A percentile compares a stretch with the other conserved stretches of the same genome.
Evolutionary conservation across 495 filamentous ascomycete genomes (phyloP).

Genomic region (Neurospora sublineolata): DNA sequence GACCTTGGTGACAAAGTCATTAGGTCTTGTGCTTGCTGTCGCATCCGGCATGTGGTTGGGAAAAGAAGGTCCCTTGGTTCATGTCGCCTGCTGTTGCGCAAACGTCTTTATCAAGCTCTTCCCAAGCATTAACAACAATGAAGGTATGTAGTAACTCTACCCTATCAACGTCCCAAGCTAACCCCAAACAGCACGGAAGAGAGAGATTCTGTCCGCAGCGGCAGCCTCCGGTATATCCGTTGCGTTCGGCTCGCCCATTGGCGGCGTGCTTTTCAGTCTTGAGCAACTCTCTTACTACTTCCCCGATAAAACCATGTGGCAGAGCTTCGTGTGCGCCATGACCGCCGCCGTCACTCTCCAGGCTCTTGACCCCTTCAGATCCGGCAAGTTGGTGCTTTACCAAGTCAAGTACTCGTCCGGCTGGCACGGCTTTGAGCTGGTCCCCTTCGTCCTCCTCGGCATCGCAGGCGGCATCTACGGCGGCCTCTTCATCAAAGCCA

Average conservation of each 20-base stretch:
- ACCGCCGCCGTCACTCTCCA: conserved; percentile 88
- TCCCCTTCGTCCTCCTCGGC: conserved; percentile 79
- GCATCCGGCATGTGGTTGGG: conserved; percentile 97
- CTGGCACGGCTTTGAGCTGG: conserved; percentile 92
- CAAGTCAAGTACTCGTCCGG: conserved; percentile 86
- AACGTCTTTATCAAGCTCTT: conserved; percentile 93
- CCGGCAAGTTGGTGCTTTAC: conserved; percentile 91
- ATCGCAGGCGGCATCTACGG: conserved; percentile 88
- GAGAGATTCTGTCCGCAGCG: conserved; percentile 89
- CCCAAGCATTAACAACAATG: conserved; percentile 70
- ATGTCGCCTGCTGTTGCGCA: conserved; percentile 95
- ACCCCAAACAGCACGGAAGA: conserved; percentile 60
- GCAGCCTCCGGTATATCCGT: conserved; percentile 93
- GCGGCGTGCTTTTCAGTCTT: conserved; percentile 82
- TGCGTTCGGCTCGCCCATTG: conserved; percentile 93
- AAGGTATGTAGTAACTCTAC: conserved; percentile 44
- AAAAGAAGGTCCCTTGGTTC: conserved; percentile 93
- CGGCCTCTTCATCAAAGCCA: conserved; percentile 86
- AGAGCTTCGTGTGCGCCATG: conserved; percentile 98
- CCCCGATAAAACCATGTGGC: conserved; percentile 99
- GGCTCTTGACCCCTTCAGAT: conserved; percentile 86
- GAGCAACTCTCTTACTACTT: conserved; percentile 99
- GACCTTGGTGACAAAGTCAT: conserved; percentile 84
- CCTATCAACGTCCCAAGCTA: conserved; percentile 1
- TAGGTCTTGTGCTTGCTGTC: conserved; percentile 86